Conservation (phyloP, 129 eudicot species). For the Helianthus tuberosus region DNA sequence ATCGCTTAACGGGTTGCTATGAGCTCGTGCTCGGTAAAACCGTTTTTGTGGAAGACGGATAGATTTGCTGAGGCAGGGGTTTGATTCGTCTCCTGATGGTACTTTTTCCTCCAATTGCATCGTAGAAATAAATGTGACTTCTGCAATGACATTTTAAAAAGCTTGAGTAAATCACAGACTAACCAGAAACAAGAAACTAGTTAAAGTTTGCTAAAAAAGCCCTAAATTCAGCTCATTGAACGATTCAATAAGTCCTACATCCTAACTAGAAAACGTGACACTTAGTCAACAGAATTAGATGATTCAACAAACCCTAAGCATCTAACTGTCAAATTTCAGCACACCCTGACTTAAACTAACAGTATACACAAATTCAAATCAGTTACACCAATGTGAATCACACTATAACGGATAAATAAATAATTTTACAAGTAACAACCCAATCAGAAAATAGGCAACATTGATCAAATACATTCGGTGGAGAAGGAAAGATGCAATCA, state of each 20-base stretch:
- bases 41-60: conserved; percentile 90
- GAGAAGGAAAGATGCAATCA: no score
- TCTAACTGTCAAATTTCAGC: no score
- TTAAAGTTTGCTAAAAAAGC: background rate
- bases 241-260: no score
- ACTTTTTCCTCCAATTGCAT: conserved; percentile 37
- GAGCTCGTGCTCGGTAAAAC: conserved; percentile 94
- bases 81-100: conserved; percentile 19
- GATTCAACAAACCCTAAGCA: background rate
- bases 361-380: background rate
- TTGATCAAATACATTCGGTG: no score
- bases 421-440: background rate
- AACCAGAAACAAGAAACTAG: no score
- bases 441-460: no score
- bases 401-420: background rate
- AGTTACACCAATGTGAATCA: background rate
- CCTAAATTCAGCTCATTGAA: background rate
- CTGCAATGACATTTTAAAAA: no score
- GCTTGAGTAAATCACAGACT: no score
- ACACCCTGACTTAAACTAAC: no score
- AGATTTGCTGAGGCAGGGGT: conserved; percentile 51
- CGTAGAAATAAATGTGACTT: conserved; percentile 4
- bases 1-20: conserved; percentile 95
- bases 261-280: background rate
- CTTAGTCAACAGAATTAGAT: background rate